Evolutionary conservation across 2,329 filamentous ascomycete genomes (phyloP).

Genomic region (Colletotrichum sp.): DNA sequence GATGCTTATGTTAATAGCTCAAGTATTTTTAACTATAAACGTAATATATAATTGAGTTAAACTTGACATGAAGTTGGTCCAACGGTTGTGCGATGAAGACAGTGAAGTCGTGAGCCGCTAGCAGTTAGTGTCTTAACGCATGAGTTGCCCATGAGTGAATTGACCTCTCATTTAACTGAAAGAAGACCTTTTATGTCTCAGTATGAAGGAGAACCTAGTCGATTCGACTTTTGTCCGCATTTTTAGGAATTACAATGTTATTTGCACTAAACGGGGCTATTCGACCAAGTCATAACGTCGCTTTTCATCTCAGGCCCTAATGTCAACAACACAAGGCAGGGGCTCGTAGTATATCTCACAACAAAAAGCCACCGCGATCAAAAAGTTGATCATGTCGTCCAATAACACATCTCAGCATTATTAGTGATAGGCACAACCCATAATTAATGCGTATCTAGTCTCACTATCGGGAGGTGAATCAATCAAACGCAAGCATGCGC

Average conservation of each 20-base stretch:
- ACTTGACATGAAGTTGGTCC: neutral
- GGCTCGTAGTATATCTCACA: too few relatives aligned
- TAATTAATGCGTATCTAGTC: neutral
- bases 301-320: too few relatives aligned
- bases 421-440: neutral
- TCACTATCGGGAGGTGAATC: neutral
- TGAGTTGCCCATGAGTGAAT: neutral
- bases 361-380: neutral
- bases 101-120: neutral
- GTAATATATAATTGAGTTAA: conserved; percentile 1
- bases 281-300: too few relatives aligned
- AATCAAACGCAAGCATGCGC: neutral
- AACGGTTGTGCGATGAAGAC: neutral
- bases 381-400: neutral
- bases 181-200: neutral
- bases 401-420: neutral
- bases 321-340: too few relatives aligned
- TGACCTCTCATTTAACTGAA: neutral
- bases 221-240: neutral
- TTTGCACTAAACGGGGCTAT: too few relatives aligned
- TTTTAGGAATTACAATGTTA: too few relatives aligned
- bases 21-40: neutral
- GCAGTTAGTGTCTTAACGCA: too few relatives aligned
- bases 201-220: neutral
- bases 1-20: neutral